phyloP scores from a whole-genome alignment of 768 basidiomycete genomes.

The Coprinellus micaceus region DNA sequence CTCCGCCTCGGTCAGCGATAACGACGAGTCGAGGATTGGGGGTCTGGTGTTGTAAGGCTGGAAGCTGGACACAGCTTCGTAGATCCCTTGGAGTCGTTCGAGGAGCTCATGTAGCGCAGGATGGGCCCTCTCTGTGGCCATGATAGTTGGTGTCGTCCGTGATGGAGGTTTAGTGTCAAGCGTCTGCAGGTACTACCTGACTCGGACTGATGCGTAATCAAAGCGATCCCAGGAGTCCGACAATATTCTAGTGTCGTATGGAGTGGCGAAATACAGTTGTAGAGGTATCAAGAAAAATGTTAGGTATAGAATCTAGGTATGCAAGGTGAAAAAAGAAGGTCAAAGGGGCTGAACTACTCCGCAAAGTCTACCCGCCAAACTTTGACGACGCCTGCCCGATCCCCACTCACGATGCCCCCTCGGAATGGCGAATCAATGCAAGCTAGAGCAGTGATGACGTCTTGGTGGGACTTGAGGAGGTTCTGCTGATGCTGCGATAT shows the following conservation, averaged over 20 bases:
- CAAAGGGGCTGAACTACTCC: not conserved
- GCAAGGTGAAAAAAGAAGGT: not conserved
- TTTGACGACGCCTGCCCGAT: slow-evolving; percentile 85
- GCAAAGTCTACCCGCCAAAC: slow-evolving; percentile 72
- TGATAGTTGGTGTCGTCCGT: not conserved
- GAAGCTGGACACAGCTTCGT: slow-evolving; percentile 35
- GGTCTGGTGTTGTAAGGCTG: slow-evolving; percentile 34
- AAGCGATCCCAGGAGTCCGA: too few relatives aligned
- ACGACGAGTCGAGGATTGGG: slow-evolving; percentile 46
- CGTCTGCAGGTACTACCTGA: too few relatives aligned
- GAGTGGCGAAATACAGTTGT: too few relatives aligned
- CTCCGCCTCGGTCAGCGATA: slow-evolving; percentile 22
- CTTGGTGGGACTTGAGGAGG: slow-evolving; percentile 83
- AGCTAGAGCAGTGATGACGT: slow-evolving; percentile 80
- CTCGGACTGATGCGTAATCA: too few relatives aligned
- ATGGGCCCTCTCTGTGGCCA: slow-evolving; percentile 17
- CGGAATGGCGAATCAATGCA: slow-evolving; percentile 92
- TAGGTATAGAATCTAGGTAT: not conserved
- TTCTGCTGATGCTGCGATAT: slow-evolving; percentile 83
- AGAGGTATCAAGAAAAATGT: not conserved
- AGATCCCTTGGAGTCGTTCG: slow-evolving; percentile 27
- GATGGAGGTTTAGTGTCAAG: not conserved
- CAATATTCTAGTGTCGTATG: too few relatives aligned
- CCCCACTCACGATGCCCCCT: slow-evolving; percentile 89
- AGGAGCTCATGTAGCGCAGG: slow-evolving; percentile 30